Conservation (phyloP, 2,329 filamentous ascomycete genomes). For the Cladophialophora bantiana region DNA sequence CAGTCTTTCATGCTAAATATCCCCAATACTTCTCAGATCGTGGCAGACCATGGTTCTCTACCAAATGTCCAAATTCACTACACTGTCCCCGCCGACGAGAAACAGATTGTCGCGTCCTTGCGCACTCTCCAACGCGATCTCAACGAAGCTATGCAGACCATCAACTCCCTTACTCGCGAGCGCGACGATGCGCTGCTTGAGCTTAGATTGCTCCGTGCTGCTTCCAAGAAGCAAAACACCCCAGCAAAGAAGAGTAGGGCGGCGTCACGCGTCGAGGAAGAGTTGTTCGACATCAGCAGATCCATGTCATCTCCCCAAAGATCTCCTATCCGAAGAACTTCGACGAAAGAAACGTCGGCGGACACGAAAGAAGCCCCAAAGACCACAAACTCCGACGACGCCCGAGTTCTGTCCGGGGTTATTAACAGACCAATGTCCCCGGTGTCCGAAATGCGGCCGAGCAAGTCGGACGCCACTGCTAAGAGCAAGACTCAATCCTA, state of each 20-base stretch:
- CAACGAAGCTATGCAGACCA: conserved; percentile 39
- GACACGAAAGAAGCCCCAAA: conserved; percentile 30
- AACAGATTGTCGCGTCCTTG: conserved; percentile 42
- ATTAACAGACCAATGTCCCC: conserved; percentile 26
- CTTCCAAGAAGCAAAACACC: conserved; percentile 32
- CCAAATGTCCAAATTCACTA: conserved; percentile 40
- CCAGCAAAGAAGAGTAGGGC: conserved; percentile 28
- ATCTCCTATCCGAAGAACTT: conserved; percentile 25
- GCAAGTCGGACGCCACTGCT: conserved; percentile 15
- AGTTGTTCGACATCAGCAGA: conserved; percentile 40
- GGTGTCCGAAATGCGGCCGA: conserved; percentile 23
- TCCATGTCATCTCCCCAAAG: conserved; percentile 34
- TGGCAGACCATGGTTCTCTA: conserved; percentile 38
- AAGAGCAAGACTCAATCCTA: conserved; percentile 27
- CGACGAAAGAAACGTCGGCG: conserved; percentile 23
- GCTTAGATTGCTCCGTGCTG: conserved; percentile 36
- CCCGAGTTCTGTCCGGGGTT: conserved; percentile 36
- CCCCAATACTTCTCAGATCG: conserved; percentile 40
- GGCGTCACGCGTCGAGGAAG: conserved; percentile 35
- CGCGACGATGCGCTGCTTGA: conserved; percentile 39
- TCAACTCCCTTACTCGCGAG: conserved; percentile 39
- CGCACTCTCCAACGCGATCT: conserved; percentile 40
- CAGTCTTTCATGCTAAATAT: conserved; percentile 41
- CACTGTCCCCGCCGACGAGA: conserved; percentile 40
- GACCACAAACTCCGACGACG: conserved; percentile 38